Percentiles rank a stretch among this genome's conserved stretches.
Evolutionary conservation across 768 basidiomycete genomes (phyloP).

Genomic region (Baorangia bicolor): DNA sequence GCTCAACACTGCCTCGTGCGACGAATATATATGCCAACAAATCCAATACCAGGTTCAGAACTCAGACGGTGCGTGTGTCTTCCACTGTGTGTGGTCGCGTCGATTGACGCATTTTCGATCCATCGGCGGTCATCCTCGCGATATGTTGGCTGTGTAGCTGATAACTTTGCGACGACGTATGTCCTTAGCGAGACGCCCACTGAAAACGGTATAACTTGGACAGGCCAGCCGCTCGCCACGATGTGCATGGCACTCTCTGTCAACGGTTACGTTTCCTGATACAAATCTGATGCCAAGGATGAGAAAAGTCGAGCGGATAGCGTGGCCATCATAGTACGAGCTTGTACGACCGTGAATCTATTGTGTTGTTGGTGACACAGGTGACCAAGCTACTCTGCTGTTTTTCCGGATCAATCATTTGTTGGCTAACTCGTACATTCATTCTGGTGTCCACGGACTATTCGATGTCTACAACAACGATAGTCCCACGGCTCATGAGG

Average conservation of each 20-base stretch:
- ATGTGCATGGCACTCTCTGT: conserved; percentile 11
- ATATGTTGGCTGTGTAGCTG: conserved; percentile 12
- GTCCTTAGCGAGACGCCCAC: conserved; percentile 11
- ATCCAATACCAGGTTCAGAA: conserved; percentile 9
- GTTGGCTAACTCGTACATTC: no score
- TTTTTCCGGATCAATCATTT: no score
- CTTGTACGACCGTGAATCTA: no score
- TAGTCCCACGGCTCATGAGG: no score
- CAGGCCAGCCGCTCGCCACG: conserved; percentile 1
- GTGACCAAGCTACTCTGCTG: no score
- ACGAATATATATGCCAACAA: conserved; percentile 26
- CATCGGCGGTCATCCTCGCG: conserved; percentile 8
- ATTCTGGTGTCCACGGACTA: no score
- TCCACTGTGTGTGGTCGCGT: no score
- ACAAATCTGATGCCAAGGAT: no score
- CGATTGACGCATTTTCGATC: not conserved
- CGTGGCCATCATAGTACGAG: not conserved
- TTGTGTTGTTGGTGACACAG: no score
- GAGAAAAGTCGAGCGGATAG: not conserved
- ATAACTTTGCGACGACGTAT: conserved; percentile 4
- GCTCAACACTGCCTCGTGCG: conserved; percentile 46
- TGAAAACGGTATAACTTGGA: not conserved
- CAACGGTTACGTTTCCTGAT: not conserved
- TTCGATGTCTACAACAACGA: no score
- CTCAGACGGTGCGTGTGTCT: conserved; percentile 9